phyloP scores from a whole-genome alignment of 2,329 filamentous ascomycete genomes.

The Ceratocystis variospora region DNA sequence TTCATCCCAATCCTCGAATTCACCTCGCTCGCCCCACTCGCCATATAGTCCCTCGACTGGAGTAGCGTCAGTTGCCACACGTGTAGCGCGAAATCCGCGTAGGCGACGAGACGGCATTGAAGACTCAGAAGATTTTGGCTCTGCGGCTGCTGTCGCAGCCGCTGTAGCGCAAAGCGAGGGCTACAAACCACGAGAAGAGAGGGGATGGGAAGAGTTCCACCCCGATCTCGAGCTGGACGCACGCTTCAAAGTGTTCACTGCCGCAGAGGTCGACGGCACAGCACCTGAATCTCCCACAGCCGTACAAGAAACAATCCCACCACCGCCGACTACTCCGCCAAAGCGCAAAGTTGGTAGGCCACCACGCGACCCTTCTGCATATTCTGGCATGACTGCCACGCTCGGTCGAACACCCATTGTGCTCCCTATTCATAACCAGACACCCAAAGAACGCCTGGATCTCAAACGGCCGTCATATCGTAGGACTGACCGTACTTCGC shows the following conservation, averaged over 20 bases:
- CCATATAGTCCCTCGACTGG: conserved; percentile 25
- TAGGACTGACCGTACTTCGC: conserved; percentile 61
- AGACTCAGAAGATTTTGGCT: conserved; percentile 61
- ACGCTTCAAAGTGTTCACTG: conserved; percentile 61
- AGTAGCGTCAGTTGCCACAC: conserved; percentile 32
- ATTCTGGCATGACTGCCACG: conserved; percentile 31
- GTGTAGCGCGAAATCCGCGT: conserved; percentile 44
- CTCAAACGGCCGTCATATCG: conserved; percentile 63
- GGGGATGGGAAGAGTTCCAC: conserved; percentile 96
- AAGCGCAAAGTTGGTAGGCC: conserved; percentile 34
- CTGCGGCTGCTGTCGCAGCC: conserved; percentile 76
- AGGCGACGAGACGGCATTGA: conserved; percentile 38
- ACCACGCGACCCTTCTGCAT: conserved; percentile 39
- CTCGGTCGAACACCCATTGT: conserved; percentile 45
- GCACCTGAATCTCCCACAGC: conserved; percentile 30
- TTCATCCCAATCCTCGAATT: too few relatives aligned
- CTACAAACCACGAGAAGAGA: conserved; percentile 93
- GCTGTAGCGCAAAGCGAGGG: conserved; percentile 84
- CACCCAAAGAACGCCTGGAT: conserved; percentile 65
- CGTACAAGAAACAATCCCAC: not conserved
- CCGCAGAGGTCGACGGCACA: conserved; percentile 73
- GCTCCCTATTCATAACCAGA: conserved; percentile 64
- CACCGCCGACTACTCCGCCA: conserved; percentile 27
- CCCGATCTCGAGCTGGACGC: conserved; percentile 83
- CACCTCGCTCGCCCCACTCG: not conserved